Base-by-base conservation (phyloP, 2,329 filamentous ascomycete species). In the Alternaria dauci region DNA sequence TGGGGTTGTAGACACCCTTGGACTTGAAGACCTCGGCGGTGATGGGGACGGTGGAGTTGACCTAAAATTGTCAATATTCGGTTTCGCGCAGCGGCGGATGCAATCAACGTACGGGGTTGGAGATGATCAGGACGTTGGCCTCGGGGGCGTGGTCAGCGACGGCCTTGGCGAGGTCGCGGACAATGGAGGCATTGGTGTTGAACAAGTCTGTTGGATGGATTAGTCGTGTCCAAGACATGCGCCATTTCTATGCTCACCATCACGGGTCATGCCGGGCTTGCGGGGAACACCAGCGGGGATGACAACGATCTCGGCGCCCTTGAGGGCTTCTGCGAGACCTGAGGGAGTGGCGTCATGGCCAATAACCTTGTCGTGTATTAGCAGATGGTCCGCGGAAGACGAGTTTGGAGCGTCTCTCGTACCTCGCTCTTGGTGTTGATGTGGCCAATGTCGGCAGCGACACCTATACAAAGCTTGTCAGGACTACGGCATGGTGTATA, bases 121-220 rank as follows among this genome's bases (percentile, higher is more conserved):
- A 89, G 85, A 99, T 99, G 87, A 99, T 89, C 80, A 98, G 89
- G 81, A 98, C 87, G 85, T 96, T 96, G 83, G 95, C 95, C 69
- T 97, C 87, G 76, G 95, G 95, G 79, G 90, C 88, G 73, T 92
- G 88, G 77, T 96, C 89, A 77, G 95, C 95, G 78, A 89, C 89
- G 76, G 93, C 94, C 89, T 97, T 96, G 85, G 94, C 94, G 71
- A 99, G 89, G 84, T 98, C 95, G 79, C 94, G 94, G 81, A 99
- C 95, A 82, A 99, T 99, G 81, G 93, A 96, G 82, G 95, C 95
- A 84, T 99, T 99, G 88, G 94, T 99, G 90, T 98, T 98, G 93
- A 99, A 99, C 69, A 99, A 91, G 81, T 99, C 94, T 89, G 60
- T 39, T 25, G n/a, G 11, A 44, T 34, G 6, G 6, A 55, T 73